Evolutionary conservation across 306 rosid genomes (phyloP).

Genomic region (Prunus fruticosa): DNA sequence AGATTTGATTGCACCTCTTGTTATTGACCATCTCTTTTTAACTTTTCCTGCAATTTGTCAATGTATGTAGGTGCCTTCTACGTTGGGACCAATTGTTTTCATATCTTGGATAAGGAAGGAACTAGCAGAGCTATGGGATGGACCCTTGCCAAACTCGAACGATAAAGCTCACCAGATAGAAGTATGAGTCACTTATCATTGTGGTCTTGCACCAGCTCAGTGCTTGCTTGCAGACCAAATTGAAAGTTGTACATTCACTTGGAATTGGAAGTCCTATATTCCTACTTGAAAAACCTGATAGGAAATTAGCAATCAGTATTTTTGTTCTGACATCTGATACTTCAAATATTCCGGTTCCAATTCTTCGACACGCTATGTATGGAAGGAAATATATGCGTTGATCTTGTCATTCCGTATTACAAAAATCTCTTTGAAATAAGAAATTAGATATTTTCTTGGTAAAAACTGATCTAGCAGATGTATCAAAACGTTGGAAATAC

Average conservation of each 20-base stretch:
- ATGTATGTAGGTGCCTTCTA: slow-evolving; percentile 77
- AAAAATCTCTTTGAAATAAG: background rate
- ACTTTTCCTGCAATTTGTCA: slow-evolving; percentile 15
- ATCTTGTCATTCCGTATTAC: background rate
- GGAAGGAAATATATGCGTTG: background rate
- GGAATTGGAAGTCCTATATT: slow-evolving; percentile 24
- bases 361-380: background rate
- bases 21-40: background rate
- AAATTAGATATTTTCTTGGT: background rate
- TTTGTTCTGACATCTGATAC: slow-evolving; percentile 13
- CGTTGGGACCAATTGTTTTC: slow-evolving; percentile 78
- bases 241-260: slow-evolving; percentile 60
- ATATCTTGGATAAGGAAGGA: slow-evolving; percentile 82
- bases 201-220: background rate
- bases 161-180: slow-evolving; percentile 73
- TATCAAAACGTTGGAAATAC: background rate
- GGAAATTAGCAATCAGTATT: slow-evolving; percentile 30
- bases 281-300: slow-evolving; percentile 19
- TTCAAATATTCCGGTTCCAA: slow-evolving; percentile 11
- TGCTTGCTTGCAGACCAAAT: slow-evolving; percentile 25
- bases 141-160: slow-evolving; percentile 44
- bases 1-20: background rate
- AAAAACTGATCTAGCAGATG: background rate
- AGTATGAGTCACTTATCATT: slow-evolving; percentile 39
- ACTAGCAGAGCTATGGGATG: slow-evolving; percentile 87